Evolutionary conservation across 2,329 filamentous ascomycete species (phyloP), one percentile per base, ranked within the genome.

Genomic region (Lecanicillium sp.): DNA sequence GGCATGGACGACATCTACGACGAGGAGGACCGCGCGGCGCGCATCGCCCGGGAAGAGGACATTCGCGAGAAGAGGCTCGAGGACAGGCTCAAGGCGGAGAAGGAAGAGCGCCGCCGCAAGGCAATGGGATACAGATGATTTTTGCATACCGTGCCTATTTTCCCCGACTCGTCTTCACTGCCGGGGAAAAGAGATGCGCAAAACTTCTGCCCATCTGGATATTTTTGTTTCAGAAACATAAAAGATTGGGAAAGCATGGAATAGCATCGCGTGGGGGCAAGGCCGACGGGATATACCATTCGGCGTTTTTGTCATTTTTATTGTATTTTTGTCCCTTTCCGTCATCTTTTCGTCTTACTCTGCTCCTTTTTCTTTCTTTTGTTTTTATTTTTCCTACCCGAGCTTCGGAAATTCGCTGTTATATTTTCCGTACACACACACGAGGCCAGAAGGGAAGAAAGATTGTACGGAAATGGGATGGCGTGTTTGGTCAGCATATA

Each of bases 1-100:
- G 85, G 84, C 27, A 62, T 84, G 30, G 83, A 83, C 51, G 86
- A 90, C 56, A 78, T 90, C 44, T 84, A 89, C 52, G 69, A 75
- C 29, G 87, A 91, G 62, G 87, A 91, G 62, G 69, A 72, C 39
- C 61, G 69, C 42, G 84, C 86, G 2, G 76, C 83, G 51, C 65
- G 69, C 24, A 71, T 75, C 47, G 87, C 85, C 20, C 78, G 77
- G 37, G 74, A 75, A 39, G 87, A 90, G 60, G 87, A 90, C 56
- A 70, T 77, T 15, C 70, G 79, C 55, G 81, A 85, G 51, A 68
- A 85, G 56, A 73, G 71, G 3, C 74, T 85, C 35, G 84, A 86
- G 63, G 76, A 72, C 58, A 68, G 66, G 44, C 73, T 79, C 49
- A 85, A 79, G 66, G 70, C 71, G 2, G 79, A 83, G 58, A 86